Base-by-base conservation (phyloP, 495 filamentous ascomycete genomes). In the Endocarpon pusillum region DNA sequence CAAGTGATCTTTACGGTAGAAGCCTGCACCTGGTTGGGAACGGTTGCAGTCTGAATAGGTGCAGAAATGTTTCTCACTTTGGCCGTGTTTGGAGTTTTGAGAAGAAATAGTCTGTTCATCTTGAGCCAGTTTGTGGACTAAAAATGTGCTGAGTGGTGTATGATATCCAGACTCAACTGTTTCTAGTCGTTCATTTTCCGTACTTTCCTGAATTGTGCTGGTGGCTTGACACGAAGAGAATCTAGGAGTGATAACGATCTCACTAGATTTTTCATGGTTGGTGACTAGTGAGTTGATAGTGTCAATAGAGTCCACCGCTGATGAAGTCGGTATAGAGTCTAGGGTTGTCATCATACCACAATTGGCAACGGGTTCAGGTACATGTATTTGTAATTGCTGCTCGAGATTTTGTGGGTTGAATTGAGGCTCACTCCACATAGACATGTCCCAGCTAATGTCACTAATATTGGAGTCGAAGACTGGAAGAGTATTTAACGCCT, bases 91-190 rank as follows among this genome's bases (percentile, higher is more conserved):
- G 12, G 28, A 31, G 28, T 5, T 31, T 31, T 14, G 28, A 14
- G 28, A 31, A 31, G 28, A 17, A 15, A 15, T 31, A 17, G 28
- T 31, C 28, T 31, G 28, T n/a, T 17, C 28, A 31, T 31, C 28
- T 14, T 15, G 28, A 31, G 28, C 12, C 28, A 14, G 4, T 31
- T 31, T 5, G 19, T 31, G 28, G 28, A 14, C 28, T 5, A 31
- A 4, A 14, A 4, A 14, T 31, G 5, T 14, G 19, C 19, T 17
- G 12, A 31, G 28, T 31, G 28, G 14, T 14, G 12, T 14, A 31
- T 15, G 28, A 14, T n/a, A n/a, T 14, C 4, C 5, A 31, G 28
- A 31, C 28, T 14, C 28, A 5, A 17, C 19, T 6, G 28, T 14
- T 31, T 31, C 28, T 31, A 14, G 28, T 17, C 19, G 28, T 31